These are phyloP conservation scores for Dichotomopilus funicola DNA, from an alignment of 2,329 filamentous ascomycete genomes.

Conservation along the genomic window DNA sequence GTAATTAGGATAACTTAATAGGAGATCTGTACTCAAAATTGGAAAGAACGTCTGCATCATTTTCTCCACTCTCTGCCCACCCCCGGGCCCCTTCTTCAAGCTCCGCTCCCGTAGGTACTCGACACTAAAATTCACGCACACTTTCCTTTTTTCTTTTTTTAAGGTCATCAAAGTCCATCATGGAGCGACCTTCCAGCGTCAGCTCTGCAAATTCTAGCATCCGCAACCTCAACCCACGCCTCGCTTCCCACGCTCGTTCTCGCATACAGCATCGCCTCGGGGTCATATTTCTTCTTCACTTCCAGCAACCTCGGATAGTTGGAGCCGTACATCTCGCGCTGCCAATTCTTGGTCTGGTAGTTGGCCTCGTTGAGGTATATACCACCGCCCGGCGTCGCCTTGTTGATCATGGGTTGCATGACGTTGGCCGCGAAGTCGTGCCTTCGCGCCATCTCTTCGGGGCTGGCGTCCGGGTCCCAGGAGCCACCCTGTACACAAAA, in stretches of 20 bases:
- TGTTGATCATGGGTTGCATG: not conserved
- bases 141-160: not conserved
- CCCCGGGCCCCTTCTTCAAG: not conserved
- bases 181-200: not conserved
- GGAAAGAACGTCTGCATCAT: not conserved
- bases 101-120: not conserved
- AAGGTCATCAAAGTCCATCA: not conserved
- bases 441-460: not conserved
- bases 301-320: constrained; percentile 30
- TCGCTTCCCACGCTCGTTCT: constrained; percentile 3
- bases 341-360: constrained; percentile 30
- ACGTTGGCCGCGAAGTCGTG: not conserved
- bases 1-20: too few relatives aligned
- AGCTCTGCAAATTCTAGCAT: constrained; percentile 1
- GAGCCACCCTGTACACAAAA: not conserved
- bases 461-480: not conserved
- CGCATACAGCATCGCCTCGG: constrained; percentile 33
- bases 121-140: not conserved
- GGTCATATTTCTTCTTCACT: constrained; percentile 40
- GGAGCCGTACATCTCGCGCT: constrained; percentile 31
- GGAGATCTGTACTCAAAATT: too few relatives aligned
- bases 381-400: constrained; percentile 27
- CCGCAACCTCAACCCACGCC: not conserved
- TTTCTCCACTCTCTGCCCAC: not conserved
- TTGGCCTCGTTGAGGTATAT: constrained; percentile 38